Base-by-base conservation (phyloP, 129 eudicot genomes). In the Saussurea involucrata region DNA sequence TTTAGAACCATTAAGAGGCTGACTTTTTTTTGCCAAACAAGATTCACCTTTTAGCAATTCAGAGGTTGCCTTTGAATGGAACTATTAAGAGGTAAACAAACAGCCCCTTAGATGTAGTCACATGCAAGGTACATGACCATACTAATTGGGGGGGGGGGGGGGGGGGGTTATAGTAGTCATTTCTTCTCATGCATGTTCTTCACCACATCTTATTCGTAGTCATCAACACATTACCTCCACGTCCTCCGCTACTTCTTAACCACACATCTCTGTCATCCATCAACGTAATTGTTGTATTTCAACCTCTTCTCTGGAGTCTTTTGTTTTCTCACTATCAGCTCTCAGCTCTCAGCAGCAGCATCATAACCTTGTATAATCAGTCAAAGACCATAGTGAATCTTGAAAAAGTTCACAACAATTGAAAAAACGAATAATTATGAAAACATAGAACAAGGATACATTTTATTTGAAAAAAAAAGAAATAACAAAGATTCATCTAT, bases 281-380 rank as follows among this genome's bases (percentile, higher is more conserved):
- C 31, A 42, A 25, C 65, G 42, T 63, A 15, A 24, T 60, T 61
- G 36, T 55, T 29, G 32, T 74, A 60, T 21, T 60, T 58, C 17
- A 60, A 74, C 24, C 36, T 46, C 66, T 17, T 49, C 31, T 71
- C 9, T 49, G 66, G 64, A 49, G 78, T 61, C 57, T 60, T 74
- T 8, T 37, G 5, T 24, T 24, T 12, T 57, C 33, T 60, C 55
- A 57, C 68, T 12, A 4, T 75, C 42, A 24, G 11, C 25, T 25
- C 72, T 75, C 42, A 24, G 11, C 25, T 25, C 72, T 66, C 21
- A 75, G 42, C 33, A 18, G 65, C 65, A 44, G 27, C 27, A 46
- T 65, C 66, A 40, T 4, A 66, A 66, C 11, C 73, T 42, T 18
- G 37, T 42, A 33, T 36, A 36, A 76, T 42, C 33, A 63, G 46